Conservation (phyloP, 495 filamentous ascomycete genomes). For the Neurospora tetraspora region DNA sequence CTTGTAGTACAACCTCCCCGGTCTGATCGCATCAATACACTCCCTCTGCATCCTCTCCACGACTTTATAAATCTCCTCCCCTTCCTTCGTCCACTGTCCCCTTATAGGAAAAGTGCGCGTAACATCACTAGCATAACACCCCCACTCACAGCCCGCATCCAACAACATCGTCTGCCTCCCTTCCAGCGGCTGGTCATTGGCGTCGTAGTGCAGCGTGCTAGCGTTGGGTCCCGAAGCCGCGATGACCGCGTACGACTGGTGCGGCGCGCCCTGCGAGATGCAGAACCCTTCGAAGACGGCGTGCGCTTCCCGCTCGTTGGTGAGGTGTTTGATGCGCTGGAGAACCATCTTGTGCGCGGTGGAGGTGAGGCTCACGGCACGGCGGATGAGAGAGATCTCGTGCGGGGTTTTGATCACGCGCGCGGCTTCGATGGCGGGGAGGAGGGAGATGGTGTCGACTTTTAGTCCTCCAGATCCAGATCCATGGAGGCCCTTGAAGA, state of each 20-base stretch:
- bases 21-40: slow-evolving; percentile 56
- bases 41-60: slow-evolving; percentile 77
- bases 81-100: slow-evolving; percentile 54
- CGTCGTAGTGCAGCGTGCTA: slow-evolving; percentile 73
- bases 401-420: slow-evolving; percentile 71
- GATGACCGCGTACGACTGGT: slow-evolving; percentile 82
- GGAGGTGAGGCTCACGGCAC: slow-evolving; percentile 63
- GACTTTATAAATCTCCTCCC: slow-evolving; percentile 57
- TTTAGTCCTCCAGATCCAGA: neutral
- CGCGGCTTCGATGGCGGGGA: slow-evolving; percentile 58
- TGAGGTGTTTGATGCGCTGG: slow-evolving; percentile 43
- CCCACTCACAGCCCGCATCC: slow-evolving; percentile 78
- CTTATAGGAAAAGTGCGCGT: slow-evolving; percentile 77
- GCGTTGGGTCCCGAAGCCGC: slow-evolving; percentile 70
- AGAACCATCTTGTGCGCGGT: slow-evolving; percentile 62
- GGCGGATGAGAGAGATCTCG: slow-evolving; percentile 68
- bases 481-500: neutral
- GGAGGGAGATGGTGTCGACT: slow-evolving; percentile 38
- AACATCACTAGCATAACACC: slow-evolving; percentile 83
- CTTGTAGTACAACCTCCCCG: slow-evolving; percentile 55
- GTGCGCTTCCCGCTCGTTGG: slow-evolving; percentile 76
- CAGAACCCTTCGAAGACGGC: slow-evolving; percentile 64
- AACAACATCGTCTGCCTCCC: slow-evolving; percentile 64
- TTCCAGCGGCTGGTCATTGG: slow-evolving; percentile 60
- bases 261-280: slow-evolving; percentile 56